A percentile compares a stretch with the other conserved stretches of the same genome.
Conservation (phyloP, 305 asterid species). For the Caryopteris hybrid region DNA sequence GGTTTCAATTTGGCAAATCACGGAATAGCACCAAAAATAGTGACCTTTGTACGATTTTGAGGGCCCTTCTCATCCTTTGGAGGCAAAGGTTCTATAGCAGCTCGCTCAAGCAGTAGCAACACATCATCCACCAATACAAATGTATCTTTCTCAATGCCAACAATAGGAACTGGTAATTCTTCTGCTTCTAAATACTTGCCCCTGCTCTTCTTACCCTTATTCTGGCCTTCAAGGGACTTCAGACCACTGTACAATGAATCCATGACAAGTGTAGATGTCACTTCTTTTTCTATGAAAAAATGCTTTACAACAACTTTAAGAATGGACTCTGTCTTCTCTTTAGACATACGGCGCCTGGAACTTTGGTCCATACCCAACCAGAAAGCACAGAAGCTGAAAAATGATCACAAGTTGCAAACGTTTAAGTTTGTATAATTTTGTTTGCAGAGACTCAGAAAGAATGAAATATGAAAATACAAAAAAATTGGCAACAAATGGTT, state of each 20-base stretch:
- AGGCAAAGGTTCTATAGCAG: constrained; percentile 87
- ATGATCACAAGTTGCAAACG: constrained; percentile 2
- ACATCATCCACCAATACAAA: constrained; percentile 92
- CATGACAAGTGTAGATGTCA: constrained; percentile 96
- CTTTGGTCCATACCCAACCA: constrained; percentile 78
- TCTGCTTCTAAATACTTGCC: constrained; percentile 53
- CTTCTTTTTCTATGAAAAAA: constrained; percentile 94
- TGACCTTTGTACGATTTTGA: constrained; percentile 89
- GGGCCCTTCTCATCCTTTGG: constrained; percentile 98
- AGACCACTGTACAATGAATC: constrained; percentile 92
- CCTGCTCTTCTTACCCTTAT: constrained; percentile 58
- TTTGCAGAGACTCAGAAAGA: neutral
- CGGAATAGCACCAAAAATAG: neutral
- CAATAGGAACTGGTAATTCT: constrained; percentile 58
- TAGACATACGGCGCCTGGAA: constrained; percentile 59
- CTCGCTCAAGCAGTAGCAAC: constrained; percentile 78
- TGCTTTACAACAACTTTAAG: constrained; percentile 78
- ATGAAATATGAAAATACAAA: neutral
- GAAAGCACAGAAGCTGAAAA: constrained; percentile 75
- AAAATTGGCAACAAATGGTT: neutral
- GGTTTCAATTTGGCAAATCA: neutral
- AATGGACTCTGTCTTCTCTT: constrained; percentile 76
- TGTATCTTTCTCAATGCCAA: constrained; percentile 63
- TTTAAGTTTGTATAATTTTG: neutral
- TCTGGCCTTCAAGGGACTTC: constrained; percentile 83